Percentiles rank a stretch among this genome's conserved stretches.
Evolutionary conservation across 2,329 filamentous ascomycete genomes (phyloP).

Genomic region (Trichoderma endophyticum): DNA sequence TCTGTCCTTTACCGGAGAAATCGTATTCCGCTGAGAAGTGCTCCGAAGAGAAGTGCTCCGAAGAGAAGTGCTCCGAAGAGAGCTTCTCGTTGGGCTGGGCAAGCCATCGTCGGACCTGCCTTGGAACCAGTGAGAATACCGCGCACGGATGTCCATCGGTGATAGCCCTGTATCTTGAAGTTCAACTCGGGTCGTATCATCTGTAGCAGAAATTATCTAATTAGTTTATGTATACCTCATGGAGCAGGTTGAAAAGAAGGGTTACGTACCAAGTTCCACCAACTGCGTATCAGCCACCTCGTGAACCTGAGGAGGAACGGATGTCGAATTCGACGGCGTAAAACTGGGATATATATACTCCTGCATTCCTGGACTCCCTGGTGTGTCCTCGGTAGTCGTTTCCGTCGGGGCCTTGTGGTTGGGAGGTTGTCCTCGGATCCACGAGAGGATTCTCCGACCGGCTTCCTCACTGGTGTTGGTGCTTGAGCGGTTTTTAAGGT

Average conservation of each 20-base stretch:
- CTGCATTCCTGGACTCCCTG: slow-evolving; percentile 39
- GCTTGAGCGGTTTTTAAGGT: slow-evolving; percentile 35
- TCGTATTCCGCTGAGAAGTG: background rate
- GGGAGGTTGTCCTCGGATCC: slow-evolving; percentile 47
- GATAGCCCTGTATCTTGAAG: slow-evolving; percentile 44
- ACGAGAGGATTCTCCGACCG: slow-evolving; percentile 47
- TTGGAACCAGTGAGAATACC: slow-evolving; percentile 28
- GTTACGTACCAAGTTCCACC: slow-evolving; percentile 47
- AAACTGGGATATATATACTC: slow-evolving; percentile 27
- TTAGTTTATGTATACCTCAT: background rate
- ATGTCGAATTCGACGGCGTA: slow-evolving; percentile 5
- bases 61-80: background rate
- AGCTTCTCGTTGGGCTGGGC: slow-evolving; percentile 17
- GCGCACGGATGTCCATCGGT: slow-evolving; percentile 39
- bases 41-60: background rate
- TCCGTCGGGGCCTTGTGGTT: slow-evolving; percentile 45
- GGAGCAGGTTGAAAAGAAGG: background rate
- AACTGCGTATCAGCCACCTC: slow-evolving; percentile 46
- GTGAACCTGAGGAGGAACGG: slow-evolving; percentile 19
- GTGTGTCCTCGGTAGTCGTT: slow-evolving; percentile 43
- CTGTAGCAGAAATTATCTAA: background rate
- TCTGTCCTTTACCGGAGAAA: background rate
- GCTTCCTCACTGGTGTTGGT: slow-evolving; percentile 45
- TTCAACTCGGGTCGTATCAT: slow-evolving; percentile 43
- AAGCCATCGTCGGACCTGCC: slow-evolving; percentile 20